Conservation (phyloP, 2,329 filamentous ascomycete genomes). For the Cryphonectria nitschkei region DNA sequence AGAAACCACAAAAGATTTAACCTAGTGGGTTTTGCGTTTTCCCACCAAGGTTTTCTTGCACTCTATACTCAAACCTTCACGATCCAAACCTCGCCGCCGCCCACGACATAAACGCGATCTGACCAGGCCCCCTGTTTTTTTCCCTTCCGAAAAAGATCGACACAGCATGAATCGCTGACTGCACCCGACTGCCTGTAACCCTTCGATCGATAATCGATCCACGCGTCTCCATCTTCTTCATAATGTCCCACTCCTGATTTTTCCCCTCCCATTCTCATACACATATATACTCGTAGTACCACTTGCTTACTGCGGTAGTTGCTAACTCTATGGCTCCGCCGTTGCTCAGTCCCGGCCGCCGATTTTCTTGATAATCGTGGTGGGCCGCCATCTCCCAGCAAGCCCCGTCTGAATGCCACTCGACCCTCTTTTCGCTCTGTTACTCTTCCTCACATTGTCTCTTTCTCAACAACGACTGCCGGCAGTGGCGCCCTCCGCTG, state of each 20-base stretch:
- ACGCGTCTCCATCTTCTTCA: neutral
- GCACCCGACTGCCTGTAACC: neutral
- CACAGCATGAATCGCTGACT: conserved; percentile 2
- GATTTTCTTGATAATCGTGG: too few species aligned
- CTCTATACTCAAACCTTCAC: too few species aligned
- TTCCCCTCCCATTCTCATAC: neutral
- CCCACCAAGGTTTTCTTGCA: neutral
- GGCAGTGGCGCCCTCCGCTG: neutral
- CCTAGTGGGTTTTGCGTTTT: neutral
- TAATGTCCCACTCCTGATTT: neutral
- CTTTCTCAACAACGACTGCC: neutral
- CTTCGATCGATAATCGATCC: neutral
- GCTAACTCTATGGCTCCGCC: neutral
- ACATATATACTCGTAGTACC: neutral
- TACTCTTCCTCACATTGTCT: too few species aligned
- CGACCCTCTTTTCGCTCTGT: neutral
- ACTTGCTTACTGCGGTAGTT: neutral
- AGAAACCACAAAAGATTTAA: neutral
- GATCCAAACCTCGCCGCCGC: neutral
- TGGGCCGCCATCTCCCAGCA: neutral
- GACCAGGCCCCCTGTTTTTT: neutral
- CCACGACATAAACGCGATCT: neutral
- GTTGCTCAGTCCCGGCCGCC: too few species aligned
- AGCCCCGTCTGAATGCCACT: neutral
- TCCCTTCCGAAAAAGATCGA: neutral